A percentile compares a stretch with the other conserved stretches of the same genome.
Evolutionary conservation across 2,329 filamentous ascomycete species (phyloP).

Genomic region (Cercospora beticola): DNA sequence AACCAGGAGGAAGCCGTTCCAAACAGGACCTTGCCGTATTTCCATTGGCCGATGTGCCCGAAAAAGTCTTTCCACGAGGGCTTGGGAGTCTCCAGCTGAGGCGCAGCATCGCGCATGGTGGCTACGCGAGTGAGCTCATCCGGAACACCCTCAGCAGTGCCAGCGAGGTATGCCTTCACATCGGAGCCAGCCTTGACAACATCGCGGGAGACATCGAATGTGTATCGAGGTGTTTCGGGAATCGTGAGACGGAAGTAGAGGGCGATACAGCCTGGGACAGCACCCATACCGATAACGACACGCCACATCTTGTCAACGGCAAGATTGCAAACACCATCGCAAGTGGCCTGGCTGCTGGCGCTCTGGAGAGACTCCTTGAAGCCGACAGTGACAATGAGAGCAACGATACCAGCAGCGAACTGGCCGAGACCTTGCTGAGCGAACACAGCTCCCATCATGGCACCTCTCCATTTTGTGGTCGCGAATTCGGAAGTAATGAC

Average conservation of each 20-base stretch:
- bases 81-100: constrained; percentile 63
- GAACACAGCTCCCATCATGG: constrained; percentile 85
- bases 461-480: constrained; percentile 79
- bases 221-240: constrained; percentile 84
- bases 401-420: constrained; percentile 71
- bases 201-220: constrained; percentile 76
- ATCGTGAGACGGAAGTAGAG: constrained; percentile 86
- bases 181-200: constrained; percentile 72
- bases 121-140: constrained; percentile 67
- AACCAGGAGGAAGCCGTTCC: constrained; percentile 88
- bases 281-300: constrained; percentile 75
- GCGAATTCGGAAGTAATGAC: constrained; percentile 88
- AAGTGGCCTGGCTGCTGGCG: constrained; percentile 51
- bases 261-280: constrained; percentile 75
- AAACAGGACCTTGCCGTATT: constrained; percentile 69
- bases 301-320: constrained; percentile 90
- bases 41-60: constrained; percentile 67
- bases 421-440: constrained; percentile 86
- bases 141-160: constrained; percentile 61
- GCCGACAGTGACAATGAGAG: constrained; percentile 60
- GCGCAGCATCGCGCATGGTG: constrained; percentile 54
- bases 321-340: constrained; percentile 62
- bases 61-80: constrained; percentile 71
- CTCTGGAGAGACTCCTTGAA: constrained; percentile 40
- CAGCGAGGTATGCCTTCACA: constrained; percentile 70